Conservation (phyloP, 371 early-diverging fungal genomes). For the Apophysomyces ossiformis region DNA sequence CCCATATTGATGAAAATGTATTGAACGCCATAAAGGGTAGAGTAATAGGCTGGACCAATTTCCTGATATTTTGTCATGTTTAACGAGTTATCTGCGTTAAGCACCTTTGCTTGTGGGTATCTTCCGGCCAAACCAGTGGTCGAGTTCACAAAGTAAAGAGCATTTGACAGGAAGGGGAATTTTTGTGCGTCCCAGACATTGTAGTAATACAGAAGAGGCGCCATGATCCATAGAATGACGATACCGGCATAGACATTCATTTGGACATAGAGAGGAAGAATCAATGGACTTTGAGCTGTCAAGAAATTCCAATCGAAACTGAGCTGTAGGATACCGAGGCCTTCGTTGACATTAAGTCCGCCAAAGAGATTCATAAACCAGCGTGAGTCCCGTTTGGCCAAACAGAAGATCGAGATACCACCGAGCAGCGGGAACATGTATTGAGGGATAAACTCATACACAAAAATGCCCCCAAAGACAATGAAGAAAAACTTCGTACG, state of each 20-base stretch:
- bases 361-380: conserved; percentile 47
- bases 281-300: conserved; percentile 52
- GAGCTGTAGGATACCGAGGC: conserved; percentile 42
- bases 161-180: conserved; percentile 38
- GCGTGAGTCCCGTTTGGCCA: conserved; percentile 41
- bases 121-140: conserved; percentile 21
- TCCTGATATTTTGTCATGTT: conserved; percentile 30
- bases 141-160: conserved; percentile 22
- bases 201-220: conserved; percentile 34
- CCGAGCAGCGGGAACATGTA: conserved; percentile 43
- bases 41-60: conserved; percentile 31
- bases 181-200: conserved; percentile 44
- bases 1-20: conserved; percentile 34
- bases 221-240: conserved; percentile 27
- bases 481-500: conserved; percentile 54
- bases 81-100: conserved; percentile 32
- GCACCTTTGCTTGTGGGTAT: conserved; percentile 36
- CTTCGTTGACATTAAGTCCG: conserved; percentile 39
- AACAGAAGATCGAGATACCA: conserved; percentile 49
- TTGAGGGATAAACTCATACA: conserved; percentile 42
- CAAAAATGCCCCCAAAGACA: conserved; percentile 33
- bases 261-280: conserved; percentile 64
- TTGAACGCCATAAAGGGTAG: conserved; percentile 21
- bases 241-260: conserved; percentile 37
- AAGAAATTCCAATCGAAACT: conserved; percentile 48